Conservation (phyloP, 495 filamentous ascomycete species). For the Neurospora sp. region DNA sequence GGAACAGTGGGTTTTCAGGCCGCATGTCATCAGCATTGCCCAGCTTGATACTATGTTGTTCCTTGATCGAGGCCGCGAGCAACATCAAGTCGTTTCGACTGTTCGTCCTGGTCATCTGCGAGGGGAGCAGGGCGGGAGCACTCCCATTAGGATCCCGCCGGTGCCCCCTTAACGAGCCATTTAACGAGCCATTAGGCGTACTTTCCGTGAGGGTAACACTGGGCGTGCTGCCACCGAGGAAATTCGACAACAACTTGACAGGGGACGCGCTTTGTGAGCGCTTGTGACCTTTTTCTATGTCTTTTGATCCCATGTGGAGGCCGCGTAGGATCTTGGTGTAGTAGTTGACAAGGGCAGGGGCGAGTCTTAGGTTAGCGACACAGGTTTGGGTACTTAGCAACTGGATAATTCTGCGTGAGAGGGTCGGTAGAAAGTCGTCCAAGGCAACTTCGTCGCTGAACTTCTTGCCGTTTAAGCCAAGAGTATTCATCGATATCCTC, state of each 20-base stretch:
- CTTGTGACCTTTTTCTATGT: conserved; percentile 37
- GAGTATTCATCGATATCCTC: conserved; percentile 43
- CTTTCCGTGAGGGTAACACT: conserved; percentile 5
- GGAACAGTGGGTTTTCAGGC: conserved; percentile 48
- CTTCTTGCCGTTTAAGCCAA: conserved; percentile 50
- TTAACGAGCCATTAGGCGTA: conserved; percentile 5
- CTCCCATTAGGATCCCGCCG: conserved; percentile 29
- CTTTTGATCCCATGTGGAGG: conserved; percentile 51
- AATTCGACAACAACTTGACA: conserved; percentile 79
- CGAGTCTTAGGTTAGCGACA: conserved; percentile 55
- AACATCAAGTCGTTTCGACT: conserved; percentile 36
- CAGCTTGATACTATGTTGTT: conserved; percentile 36
- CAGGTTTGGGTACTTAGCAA: conserved; percentile 60
- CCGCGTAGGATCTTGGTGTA: conserved; percentile 66
- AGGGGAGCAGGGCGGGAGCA: conserved; percentile 18
- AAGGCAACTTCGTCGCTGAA: conserved; percentile 58
- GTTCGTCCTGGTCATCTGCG: conserved; percentile 26
- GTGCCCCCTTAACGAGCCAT: conserved; percentile 19
- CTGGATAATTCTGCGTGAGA: conserved; percentile 44
- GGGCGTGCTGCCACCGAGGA: conserved; percentile 47
- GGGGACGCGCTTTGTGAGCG: conserved; percentile 63
- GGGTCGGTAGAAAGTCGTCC: conserved; percentile 56
- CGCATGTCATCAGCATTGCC: conserved; percentile 32
- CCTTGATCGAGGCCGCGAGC: conserved; percentile 34
- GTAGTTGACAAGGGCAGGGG: conserved; percentile 51